Conservation (phyloP, 352 stramenopile genomes). For the Phytopythium mirpurense region DNA sequence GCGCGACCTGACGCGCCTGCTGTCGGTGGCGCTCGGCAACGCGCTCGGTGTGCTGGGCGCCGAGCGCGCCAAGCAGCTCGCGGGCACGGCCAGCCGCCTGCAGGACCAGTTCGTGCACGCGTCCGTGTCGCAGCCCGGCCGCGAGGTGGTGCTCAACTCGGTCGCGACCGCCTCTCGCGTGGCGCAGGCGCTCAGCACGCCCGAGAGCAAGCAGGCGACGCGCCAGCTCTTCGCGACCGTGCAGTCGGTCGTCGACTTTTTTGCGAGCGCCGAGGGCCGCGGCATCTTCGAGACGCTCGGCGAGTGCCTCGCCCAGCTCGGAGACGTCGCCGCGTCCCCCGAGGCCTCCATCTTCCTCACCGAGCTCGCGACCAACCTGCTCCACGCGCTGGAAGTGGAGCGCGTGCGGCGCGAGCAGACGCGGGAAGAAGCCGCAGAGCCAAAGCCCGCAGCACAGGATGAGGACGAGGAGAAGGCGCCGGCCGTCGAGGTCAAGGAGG, state of each 20-base stretch:
- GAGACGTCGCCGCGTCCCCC: slow-evolving; percentile 55
- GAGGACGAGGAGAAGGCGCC: slow-evolving; percentile 7
- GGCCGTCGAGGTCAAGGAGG: slow-evolving; percentile 6
- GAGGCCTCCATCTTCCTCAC: slow-evolving; percentile 74
- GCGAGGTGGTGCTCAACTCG: slow-evolving; percentile 56
- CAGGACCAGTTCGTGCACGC: slow-evolving; percentile 48
- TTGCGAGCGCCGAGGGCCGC: slow-evolving; percentile 55
- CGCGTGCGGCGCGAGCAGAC: slow-evolving; percentile 22
- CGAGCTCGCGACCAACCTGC: slow-evolving; percentile 67
- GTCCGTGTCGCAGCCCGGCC: slow-evolving; percentile 41
- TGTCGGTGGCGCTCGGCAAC: slow-evolving; percentile 52
- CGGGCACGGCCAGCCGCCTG: slow-evolving; percentile 29
- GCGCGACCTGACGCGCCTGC: slow-evolving; percentile 57
- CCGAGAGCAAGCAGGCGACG: slow-evolving; percentile 62
- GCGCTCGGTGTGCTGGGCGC: slow-evolving; percentile 46
- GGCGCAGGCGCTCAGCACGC: slow-evolving; percentile 65
- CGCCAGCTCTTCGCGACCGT: slow-evolving; percentile 55
- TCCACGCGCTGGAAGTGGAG: slow-evolving; percentile 63
- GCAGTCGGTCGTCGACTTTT: slow-evolving; percentile 70
- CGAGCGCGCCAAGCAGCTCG: slow-evolving; percentile 38
- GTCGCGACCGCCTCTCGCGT: slow-evolving; percentile 61
- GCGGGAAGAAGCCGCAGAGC: slow-evolving; percentile 7
- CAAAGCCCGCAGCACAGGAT: background rate
- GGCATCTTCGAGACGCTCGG: slow-evolving; percentile 44
- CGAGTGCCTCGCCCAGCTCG: slow-evolving; percentile 45